Evolutionary conservation across 176 grass and related monocot genomes (phyloP), one percentile per base, ranked within the genome.

Genomic region (Oryza officinalis): DNA sequence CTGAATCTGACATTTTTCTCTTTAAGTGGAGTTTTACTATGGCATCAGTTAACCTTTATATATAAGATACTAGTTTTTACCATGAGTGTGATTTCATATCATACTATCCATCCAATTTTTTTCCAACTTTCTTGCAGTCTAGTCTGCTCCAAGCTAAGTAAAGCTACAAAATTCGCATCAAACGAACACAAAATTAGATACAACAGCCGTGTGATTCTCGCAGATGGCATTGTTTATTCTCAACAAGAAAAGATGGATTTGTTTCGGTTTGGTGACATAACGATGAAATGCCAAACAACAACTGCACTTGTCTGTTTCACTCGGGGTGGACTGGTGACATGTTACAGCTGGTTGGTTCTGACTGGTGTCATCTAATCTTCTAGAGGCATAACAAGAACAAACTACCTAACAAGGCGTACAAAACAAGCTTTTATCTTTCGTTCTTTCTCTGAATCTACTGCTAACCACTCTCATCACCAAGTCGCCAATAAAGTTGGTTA

Each of bases 381-480:
- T 76, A 81, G 71, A 76, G 27, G 8, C 47, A 60, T 8, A 59
- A 54, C 45, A 81, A 44, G 85, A 59, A 54, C 33, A 74, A 54
- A 81, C 12, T 44, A 74, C 61, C 44, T 25, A 67, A 54, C 77
- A 67, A 67, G 41, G 41, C 85, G 77, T 86, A 9, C 77, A 86
- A 2, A 68, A 8, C 70, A 86, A 80, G 85, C 40, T 67, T 75
- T 47, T 67, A 40, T 75, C 33, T 67, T 72, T 80, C 76, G 63
- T 43, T 74, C 44, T 40, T 66, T 75, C 77, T 80, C 61, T 59
- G 67, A 75, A 86, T 33, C 45, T 22, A 14, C 45, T 60, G 45
- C 85, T 86, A 86, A 86, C 85, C 77, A 86, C 77, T 86, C 70
- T 31, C 8, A 13, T 57, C 44, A 43, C 68, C 80, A 52, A 26